Evolutionary conservation across 2,329 filamentous ascomycete genomes (phyloP), one percentile per base, ranked within the genome.

Genomic region (Colletotrichum tropicicola): DNA sequence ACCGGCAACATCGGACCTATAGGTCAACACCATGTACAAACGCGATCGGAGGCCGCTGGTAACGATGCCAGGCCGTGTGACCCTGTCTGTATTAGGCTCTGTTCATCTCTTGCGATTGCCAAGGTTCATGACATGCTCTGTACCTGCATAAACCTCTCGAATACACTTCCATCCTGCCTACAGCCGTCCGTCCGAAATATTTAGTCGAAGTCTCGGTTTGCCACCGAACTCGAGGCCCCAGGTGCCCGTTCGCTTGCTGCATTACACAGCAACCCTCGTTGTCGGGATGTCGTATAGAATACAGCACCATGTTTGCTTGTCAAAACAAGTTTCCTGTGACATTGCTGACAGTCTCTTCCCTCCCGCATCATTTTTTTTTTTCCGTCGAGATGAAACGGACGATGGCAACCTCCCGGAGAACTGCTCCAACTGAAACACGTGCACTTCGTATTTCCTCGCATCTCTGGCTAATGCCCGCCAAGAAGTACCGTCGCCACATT

Each of bases 401-500:
- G 61, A 65, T 44, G 35, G 19, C 56, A 23, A 25, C 55, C 41
- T 41, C 27, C 8, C 30, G 10, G 32, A 52, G 12, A 32, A 54
- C 9, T 45, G 17, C n/a, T 17, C n/a, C 44, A 56, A 51, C 62
- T 62, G 62, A 65, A 62, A 65, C 57, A 62, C 13, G 41, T 44
- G 17, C 30, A 51, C 57, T 55, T 55, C 44, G 35, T 45, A 61
- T 62, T 45, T 62, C 62, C 62, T 65, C 44, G 28, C 43, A 19
- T 27, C 30, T 28, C 12, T 27, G 15, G 47, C 41, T 35, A 51
- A 51, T 15, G 23, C 51, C 32, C 62, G 57, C 62, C 62, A 65
- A 65, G 62, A 62, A 32, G 28, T 44, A 56, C 57, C 49, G 49
- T 49, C 45, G 58, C 28, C 51, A 45, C 49, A 21, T 62, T 17